Evolutionary conservation across 2,329 filamentous ascomycete species (phyloP).

Genomic region (Teratosphaeria viscida): DNA sequence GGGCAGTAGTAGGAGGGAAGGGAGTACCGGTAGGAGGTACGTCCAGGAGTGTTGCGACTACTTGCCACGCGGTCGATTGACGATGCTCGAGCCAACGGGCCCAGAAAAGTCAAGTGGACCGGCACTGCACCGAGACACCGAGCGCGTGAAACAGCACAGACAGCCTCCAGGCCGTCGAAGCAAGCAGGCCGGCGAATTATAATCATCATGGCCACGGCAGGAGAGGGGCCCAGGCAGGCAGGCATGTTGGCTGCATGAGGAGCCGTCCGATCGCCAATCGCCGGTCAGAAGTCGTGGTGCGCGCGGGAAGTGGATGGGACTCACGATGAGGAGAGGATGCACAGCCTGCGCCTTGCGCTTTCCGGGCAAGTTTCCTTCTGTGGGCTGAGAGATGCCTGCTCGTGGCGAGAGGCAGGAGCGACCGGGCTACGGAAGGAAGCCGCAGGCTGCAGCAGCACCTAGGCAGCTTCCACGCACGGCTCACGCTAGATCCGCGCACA

Average conservation of each 20-base stretch:
- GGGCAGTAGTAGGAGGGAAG: no score
- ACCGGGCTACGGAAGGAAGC: background rate
- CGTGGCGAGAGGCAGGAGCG: background rate
- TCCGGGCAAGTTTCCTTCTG: background rate
- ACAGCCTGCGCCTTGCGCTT: background rate
- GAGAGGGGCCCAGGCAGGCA: background rate
- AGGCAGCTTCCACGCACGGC: background rate
- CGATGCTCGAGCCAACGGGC: background rate
- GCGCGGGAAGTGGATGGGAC: background rate
- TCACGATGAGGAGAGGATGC: background rate
- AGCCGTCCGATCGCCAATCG: background rate
- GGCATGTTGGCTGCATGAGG: background rate
- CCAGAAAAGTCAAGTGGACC: background rate
- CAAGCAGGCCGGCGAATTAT: background rate
- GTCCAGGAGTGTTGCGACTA: no score
- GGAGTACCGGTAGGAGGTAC: no score
- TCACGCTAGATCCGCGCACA: constrained; percentile 1
- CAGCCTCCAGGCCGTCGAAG: no score
- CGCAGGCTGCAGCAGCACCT: background rate
- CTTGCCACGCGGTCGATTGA: background rate
- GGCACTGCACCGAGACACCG: background rate
- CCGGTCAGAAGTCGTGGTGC: background rate
- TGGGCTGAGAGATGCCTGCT: background rate
- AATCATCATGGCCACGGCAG: background rate
- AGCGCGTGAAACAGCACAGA: background rate